Evolutionary conservation across 2,329 filamentous ascomycete genomes (phyloP).

Genomic region (Ophiostoma sp.): DNA sequence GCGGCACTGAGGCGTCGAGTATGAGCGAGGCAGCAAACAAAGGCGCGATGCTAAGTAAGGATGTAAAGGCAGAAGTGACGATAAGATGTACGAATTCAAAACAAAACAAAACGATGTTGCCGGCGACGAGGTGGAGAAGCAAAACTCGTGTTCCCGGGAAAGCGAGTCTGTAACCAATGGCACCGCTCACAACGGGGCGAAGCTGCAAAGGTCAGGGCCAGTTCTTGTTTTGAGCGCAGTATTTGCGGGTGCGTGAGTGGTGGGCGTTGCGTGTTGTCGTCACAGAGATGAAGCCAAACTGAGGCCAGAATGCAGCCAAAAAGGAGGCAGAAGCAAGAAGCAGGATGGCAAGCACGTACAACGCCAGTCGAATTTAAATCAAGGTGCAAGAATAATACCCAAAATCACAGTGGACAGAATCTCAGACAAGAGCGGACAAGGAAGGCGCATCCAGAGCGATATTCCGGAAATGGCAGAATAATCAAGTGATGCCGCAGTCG

Average conservation of each 20-base stretch:
- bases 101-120: conserved; percentile 7
- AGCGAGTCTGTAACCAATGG: conserved; percentile 8
- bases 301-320: conserved; percentile 4
- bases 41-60: neutral
- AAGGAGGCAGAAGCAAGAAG: neutral
- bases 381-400: neutral
- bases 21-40: neutral
- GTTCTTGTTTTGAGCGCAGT: conserved; percentile 13
- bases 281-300: neutral
- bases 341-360: neutral
- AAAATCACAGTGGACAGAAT: neutral
- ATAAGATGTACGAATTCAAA: neutral
- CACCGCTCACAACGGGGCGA: neutral
- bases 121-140: conserved; percentile 18
- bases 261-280: neutral
- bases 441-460: neutral
- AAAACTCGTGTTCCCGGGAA: conserved; percentile 14
- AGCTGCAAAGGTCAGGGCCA: neutral
- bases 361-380: neutral
- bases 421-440: neutral
- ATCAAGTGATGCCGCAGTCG: conserved; percentile 15
- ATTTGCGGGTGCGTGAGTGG: neutral
- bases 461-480: neutral
- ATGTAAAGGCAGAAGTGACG: neutral
- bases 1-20: neutral